Evolutionary conservation across 371 early-diverging fungal species (phyloP).

Genomic region (Mucor sp.): DNA sequence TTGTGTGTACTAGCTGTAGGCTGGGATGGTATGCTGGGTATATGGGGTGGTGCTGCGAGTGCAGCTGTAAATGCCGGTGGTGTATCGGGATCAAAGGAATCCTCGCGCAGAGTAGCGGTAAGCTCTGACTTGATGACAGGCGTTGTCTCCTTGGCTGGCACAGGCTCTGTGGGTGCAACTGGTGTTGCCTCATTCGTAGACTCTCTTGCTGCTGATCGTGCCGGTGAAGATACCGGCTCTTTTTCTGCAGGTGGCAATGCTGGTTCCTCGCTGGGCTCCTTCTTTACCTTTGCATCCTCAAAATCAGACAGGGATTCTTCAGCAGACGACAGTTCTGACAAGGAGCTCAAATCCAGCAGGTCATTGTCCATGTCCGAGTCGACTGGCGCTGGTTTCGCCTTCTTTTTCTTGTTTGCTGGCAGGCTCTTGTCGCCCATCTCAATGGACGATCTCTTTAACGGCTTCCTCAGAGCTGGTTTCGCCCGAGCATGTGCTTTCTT

Average conservation of each 20-base stretch:
- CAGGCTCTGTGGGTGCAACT: not conserved
- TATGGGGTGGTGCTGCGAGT: not conserved
- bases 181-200: not conserved
- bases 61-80: not conserved
- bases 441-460: conserved; percentile 21
- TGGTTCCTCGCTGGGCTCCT: not conserved
- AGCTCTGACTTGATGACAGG: not conserved
- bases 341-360: conserved; percentile 32
- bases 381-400: conserved; percentile 3
- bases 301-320: conserved; percentile 16
- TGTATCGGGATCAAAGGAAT: not conserved
- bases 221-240: not conserved
- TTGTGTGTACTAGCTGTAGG: not conserved
- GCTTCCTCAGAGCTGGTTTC: conserved; percentile 36
- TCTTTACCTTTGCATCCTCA: not conserved
- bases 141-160: not conserved
- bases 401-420: conserved; percentile 11
- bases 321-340: conserved; percentile 41
- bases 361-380: conserved; percentile 16
- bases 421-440: not conserved
- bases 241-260: not conserved
- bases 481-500: conserved; percentile 33
- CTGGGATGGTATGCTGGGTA: not conserved
- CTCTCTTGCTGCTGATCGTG: not conserved
- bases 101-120: not conserved